These are phyloP conservation scores for Amphirosellinia nigrospora DNA, from an alignment of 495 filamentous ascomycete species.

Conservation along the genomic window DNA sequence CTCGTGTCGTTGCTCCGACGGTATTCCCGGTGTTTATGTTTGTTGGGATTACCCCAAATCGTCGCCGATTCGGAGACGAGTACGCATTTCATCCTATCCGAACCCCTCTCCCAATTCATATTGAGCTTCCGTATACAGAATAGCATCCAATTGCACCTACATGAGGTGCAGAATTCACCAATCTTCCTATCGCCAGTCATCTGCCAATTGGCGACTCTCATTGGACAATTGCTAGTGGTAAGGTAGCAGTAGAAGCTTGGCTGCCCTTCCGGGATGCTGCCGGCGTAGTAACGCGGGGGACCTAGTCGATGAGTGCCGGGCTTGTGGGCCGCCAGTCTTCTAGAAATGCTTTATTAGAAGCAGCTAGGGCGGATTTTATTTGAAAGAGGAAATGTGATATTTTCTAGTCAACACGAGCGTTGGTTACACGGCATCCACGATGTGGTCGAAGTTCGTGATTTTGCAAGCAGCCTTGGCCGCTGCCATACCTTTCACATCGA, in stretches of 20 bases:
- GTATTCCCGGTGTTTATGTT: neutral
- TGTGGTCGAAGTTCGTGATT: constrained; percentile 15
- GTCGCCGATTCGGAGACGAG: neutral
- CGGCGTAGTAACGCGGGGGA: neutral
- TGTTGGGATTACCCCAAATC: neutral
- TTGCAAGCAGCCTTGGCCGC: constrained; percentile 20
- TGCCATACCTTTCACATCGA: constrained; percentile 27
- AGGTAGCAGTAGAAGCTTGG: constrained; percentile 10
- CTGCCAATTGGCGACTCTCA: neutral
- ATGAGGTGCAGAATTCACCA: neutral
- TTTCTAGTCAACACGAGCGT: neutral
- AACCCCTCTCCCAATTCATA: constrained; percentile 14
- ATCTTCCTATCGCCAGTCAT: neutral
- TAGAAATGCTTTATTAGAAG: neutral
- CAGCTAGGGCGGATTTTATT: neutral
- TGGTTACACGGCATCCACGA: neutral
- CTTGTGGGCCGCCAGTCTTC: neutral
- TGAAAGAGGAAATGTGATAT: neutral
- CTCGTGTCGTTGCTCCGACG: neutral
- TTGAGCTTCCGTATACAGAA: constrained; percentile 25
- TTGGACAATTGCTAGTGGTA: constrained; percentile 11
- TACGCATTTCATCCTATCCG: neutral
- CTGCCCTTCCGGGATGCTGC: constrained; percentile 16
- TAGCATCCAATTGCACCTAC: neutral
- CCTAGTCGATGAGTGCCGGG: neutral